Conservation (phyloP, 1,284 basidiomycete genomes). For the Pseudozyma pruni region DNA sequence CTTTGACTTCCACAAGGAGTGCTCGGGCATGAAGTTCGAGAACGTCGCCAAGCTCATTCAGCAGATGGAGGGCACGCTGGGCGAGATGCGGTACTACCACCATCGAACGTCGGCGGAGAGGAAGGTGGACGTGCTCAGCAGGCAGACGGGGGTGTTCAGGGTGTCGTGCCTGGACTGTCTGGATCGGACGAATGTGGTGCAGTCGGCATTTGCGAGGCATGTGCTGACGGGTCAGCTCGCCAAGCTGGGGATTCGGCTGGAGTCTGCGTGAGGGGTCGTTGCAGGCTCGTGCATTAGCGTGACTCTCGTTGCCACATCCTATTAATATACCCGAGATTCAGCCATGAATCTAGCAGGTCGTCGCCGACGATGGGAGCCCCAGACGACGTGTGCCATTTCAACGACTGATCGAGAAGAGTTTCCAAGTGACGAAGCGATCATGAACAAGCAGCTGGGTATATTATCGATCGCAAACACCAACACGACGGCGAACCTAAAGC, state of each 20-base stretch:
- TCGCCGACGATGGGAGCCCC: no score
- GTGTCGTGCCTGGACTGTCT: slow-evolving; percentile 96
- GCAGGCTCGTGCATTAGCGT: neutral
- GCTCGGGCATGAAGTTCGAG: slow-evolving; percentile 76
- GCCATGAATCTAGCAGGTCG: no score
- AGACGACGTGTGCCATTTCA: no score
- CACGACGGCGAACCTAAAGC: slow-evolving; percentile 26
- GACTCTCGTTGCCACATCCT: no score
- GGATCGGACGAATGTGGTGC: slow-evolving; percentile 95
- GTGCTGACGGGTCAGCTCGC: slow-evolving; percentile 77
- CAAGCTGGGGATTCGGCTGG: slow-evolving; percentile 34
- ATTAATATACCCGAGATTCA: no score
- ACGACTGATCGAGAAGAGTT: no score
- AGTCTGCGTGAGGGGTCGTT: slow-evolving; percentile 1
- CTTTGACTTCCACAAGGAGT: slow-evolving; percentile 95
- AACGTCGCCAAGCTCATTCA: slow-evolving; percentile 72
- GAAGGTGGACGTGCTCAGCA: slow-evolving; percentile 68
- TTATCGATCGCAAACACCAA: neutral
- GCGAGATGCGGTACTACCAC: slow-evolving; percentile 72
- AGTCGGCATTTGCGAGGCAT: slow-evolving; percentile 89
- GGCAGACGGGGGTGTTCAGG: slow-evolving; percentile 87
- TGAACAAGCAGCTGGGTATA: slow-evolving; percentile 6
- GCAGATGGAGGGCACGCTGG: slow-evolving; percentile 79
- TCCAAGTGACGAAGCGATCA: no score
- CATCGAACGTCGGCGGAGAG: slow-evolving; percentile 28